Base-by-base conservation (phyloP, 2,329 filamentous ascomycete species). In the Talaromyces sp. region DNA sequence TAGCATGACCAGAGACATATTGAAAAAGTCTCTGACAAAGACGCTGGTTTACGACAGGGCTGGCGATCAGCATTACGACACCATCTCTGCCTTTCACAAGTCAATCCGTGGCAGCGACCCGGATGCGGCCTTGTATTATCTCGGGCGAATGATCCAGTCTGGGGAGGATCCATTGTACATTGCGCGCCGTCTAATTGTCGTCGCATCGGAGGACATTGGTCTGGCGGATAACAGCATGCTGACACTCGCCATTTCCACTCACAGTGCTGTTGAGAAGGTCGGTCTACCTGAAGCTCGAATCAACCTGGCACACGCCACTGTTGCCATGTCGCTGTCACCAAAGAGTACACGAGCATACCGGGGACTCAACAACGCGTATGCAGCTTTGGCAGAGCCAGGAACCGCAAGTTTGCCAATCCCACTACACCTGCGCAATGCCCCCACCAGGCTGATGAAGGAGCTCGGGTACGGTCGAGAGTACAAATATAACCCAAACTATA, bases 61-160 rank as follows among this genome's bases (percentile, higher is more conserved):
- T 0, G 94, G 95, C 58, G 95, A 99, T 76, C 92, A 96, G 73
- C 95, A 98, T 78, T 99, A 98, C 79, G 94, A 99, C 73, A 95
- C 91, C 59, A 98, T 99, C 70, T 96, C 91, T 0, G 95, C 95
- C 33, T 95, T 98, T 69, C 95, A 98, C 83, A 99, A 99, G 71
- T 92, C 92, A 2, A 88, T 98, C 9, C 89, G 95, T 53, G 95
- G 95, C 47, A 89, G 87, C 60, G 89, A 97, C 70, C 76, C 94
- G 0, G 90, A 98, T 74, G 95, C 94, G 0, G 85, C 94, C 0
- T 83, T 99, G 1, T 99, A 98, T 79, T 99, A 98, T 74, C 86
- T 99, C 1, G 91, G 91, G 0, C 89, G 95, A 40, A 99, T 99
- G 95, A 85, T 99, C 5, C 90, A 96, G 70, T 95, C 91, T 0